phyloP scores from a whole-genome alignment of 306 rosid species.

The Potentilla sterilis region DNA sequence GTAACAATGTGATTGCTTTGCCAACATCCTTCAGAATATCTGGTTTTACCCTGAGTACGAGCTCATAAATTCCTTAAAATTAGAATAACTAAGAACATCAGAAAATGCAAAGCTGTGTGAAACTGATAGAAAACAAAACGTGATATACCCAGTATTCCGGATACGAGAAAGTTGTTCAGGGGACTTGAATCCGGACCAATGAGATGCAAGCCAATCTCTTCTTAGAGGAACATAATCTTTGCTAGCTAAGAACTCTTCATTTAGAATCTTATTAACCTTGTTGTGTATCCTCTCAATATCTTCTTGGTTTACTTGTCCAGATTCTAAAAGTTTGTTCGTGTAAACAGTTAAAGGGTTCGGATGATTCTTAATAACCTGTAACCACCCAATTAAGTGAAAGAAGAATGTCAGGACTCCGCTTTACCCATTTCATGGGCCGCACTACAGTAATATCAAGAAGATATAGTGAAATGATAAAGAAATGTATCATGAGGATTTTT shows the following conservation, averaged over 20 bases:
- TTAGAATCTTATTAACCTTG: conserved; percentile 70
- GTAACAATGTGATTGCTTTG: conserved; percentile 73
- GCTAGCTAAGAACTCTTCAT: conserved; percentile 85
- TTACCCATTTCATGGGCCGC: conserved; percentile 15
- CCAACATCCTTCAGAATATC: conserved; percentile 91
- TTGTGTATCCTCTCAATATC: conserved; percentile 63
- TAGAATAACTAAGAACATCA: neutral
- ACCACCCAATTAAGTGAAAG: neutral
- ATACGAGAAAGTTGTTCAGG: conserved; percentile 93
- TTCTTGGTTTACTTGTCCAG: conserved; percentile 63
- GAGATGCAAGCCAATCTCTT: conserved; percentile 97
- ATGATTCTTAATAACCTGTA: conserved; percentile 72
- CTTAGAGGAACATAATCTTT: conserved; percentile 83
- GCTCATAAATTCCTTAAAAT: conserved; percentile 14
- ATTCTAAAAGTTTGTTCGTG: conserved; percentile 71
- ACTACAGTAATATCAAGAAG: neutral
- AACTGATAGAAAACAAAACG: conserved; percentile 25
- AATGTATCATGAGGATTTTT: neutral
- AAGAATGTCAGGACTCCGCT: conserved; percentile 31
- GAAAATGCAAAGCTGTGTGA: conserved; percentile 18
- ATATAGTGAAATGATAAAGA: neutral
- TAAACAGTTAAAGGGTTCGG: conserved; percentile 81
- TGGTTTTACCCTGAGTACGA: conserved; percentile 68
- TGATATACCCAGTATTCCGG: conserved; percentile 80
- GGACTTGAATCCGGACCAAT: conserved; percentile 94